Conservation (phyloP, 1,284 basidiomycete species). For the Salmacisia buchloeana region DNA sequence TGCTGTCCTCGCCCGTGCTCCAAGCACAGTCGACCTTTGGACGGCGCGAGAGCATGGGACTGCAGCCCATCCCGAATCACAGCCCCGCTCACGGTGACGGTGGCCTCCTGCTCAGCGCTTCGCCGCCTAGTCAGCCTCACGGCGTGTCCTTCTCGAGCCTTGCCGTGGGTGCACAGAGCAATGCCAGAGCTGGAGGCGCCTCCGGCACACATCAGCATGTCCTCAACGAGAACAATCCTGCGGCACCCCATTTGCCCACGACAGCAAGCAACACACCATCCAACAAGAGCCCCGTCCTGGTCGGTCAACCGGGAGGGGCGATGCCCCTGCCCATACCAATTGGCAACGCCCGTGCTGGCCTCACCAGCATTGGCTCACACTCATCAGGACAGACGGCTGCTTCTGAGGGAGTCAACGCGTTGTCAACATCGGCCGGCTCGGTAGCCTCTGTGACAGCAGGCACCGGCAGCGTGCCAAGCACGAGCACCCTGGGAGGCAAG, state of each 20-base stretch:
- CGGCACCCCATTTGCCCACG: not conserved
- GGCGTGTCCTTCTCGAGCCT: not conserved
- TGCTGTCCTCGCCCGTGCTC: constrained; percentile 24
- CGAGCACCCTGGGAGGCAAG: constrained; percentile 9
- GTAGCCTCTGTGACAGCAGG: not conserved
- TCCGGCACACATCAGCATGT: not conserved
- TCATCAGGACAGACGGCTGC: not conserved
- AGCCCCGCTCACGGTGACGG: not conserved
- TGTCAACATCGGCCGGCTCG: constrained; percentile 3
- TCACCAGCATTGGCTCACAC: not conserved
- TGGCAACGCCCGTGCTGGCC: not conserved
- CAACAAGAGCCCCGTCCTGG: not conserved
- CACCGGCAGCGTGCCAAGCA: not conserved
- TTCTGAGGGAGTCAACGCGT: not conserved
- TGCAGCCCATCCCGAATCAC: not conserved
- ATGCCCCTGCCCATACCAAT: not conserved
- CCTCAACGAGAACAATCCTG: constrained; percentile 4
- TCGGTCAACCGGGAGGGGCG: not conserved
- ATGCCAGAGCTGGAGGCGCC: not conserved
- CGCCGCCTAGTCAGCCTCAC: not conserved
- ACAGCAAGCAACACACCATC: not conserved
- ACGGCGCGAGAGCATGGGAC: not conserved
- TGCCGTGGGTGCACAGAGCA: not conserved
- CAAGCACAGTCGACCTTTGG: not conserved
- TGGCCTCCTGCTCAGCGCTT: not conserved